These are phyloP conservation scores for Penstemon eatonii DNA, from an alignment of 257 asterid species.

Conservation along the genomic window DNA sequence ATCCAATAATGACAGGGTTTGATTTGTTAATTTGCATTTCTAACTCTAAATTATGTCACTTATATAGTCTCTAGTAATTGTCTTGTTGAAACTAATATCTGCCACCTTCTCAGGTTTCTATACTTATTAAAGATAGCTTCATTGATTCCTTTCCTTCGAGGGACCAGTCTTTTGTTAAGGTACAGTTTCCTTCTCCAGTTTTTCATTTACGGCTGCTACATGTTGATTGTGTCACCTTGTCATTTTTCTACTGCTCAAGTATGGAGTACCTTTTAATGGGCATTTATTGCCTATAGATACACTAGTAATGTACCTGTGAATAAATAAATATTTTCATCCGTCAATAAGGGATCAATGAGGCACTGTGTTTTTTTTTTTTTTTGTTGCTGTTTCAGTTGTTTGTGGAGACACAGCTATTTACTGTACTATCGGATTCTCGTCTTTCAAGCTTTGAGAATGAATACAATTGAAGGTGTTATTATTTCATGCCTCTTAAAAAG, in stretches of 20 bases:
- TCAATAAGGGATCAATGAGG: constrained; percentile 1
- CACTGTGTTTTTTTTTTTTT: constrained; percentile 9
- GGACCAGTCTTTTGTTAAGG: constrained; percentile 79
- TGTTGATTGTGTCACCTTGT: neutral
- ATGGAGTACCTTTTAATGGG: neutral
- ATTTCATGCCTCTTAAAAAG: neutral
- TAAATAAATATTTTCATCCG: neutral
- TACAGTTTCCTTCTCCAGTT: constrained; percentile 23
- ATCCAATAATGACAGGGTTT: constrained; percentile 72
- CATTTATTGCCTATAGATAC: neutral
- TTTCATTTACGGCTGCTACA: constrained; percentile 1
- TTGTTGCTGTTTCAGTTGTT: constrained; percentile 58
- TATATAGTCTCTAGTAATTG: neutral
- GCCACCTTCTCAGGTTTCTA: constrained; percentile 61
- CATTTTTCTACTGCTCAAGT: neutral
- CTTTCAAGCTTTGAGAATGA: constrained; percentile 64
- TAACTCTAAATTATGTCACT: neutral
- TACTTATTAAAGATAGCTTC: constrained; percentile 85
- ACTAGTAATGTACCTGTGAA: neutral
- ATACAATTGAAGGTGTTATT: constrained; percentile 2
- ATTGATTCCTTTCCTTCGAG: constrained; percentile 64
- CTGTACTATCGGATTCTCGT: constrained; percentile 68
- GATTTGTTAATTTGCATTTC: constrained; percentile 17
- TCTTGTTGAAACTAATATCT: constrained; percentile 26
- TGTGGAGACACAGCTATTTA: constrained; percentile 81